phyloP scores from a whole-genome alignment of 352 stramenopile species.

The Stephanocyclus meneghinianus region DNA sequence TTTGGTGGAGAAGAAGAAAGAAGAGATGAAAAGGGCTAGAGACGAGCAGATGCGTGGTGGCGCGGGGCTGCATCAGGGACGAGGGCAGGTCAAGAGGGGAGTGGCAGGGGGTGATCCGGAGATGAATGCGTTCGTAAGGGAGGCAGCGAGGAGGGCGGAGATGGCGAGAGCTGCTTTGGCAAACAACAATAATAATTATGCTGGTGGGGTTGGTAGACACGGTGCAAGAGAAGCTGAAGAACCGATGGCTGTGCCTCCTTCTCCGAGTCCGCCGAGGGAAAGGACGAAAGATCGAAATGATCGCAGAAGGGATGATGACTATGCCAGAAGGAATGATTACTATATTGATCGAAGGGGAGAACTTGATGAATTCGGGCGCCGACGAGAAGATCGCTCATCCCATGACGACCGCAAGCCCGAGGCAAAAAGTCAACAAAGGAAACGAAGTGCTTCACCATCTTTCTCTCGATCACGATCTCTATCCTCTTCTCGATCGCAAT shows the following conservation, averaged over 20 bases:
- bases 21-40: conserved; percentile 59
- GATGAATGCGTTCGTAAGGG: conserved; percentile 58
- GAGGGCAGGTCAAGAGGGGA: background rate
- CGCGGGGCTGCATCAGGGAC: background rate
- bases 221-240: background rate
- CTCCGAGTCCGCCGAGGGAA: conserved; percentile 28
- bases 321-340: conserved; percentile 1
- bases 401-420: conserved; percentile 11
- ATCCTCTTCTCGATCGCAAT: conserved; percentile 3
- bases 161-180: conserved; percentile 43
- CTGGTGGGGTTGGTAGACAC: background rate
- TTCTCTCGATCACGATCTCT: conserved; percentile 3
- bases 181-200: background rate
- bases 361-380: conserved; percentile 40
- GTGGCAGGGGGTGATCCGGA: conserved; percentile 19
- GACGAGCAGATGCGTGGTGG: conserved; percentile 25
- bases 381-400: conserved; percentile 3
- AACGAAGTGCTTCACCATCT: background rate
- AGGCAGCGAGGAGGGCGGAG: conserved; percentile 51
- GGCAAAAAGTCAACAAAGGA: background rate
- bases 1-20: conserved; percentile 79
- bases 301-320: background rate
- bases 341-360: background rate
- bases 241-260: conserved; percentile 40
- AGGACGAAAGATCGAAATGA: background rate